A percentile compares a stretch with the other conserved stretches of the same genome.
Evolutionary conservation across 2,329 filamentous ascomycete genomes (phyloP).

Genomic region (Lasiodiplodia gonubiensis): DNA sequence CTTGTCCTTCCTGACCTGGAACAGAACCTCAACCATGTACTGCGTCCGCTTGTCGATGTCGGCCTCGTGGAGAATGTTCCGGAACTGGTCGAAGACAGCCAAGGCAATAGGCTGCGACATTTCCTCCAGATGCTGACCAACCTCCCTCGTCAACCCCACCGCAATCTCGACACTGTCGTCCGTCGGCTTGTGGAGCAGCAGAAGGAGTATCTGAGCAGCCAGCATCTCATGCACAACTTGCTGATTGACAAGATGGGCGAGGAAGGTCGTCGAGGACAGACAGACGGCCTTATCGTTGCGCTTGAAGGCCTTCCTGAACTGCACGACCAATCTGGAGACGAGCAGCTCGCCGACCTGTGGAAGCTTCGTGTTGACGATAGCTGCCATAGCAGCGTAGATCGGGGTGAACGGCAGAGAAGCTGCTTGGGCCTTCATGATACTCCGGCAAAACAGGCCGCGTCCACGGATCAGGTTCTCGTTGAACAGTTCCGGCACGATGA

Average conservation of each 20-base stretch:
- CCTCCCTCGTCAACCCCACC: conserved; percentile 88
- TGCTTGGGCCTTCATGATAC: conserved; percentile 98
- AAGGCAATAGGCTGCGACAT: conserved; percentile 89
- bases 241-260: conserved; percentile 94
- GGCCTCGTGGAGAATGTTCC: conserved; percentile 92
- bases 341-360: conserved; percentile 93
- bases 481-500: conserved; percentile 95
- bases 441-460: conserved; percentile 89
- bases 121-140: conserved; percentile 92
- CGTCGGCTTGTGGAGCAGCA: conserved; percentile 93
- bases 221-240: conserved; percentile 95
- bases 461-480: conserved; percentile 91
- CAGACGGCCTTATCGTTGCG: conserved; percentile 97
- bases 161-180: conserved; percentile 98
- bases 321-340: conserved; percentile 81
- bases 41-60: conserved; percentile 98
- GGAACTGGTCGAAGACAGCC: conserved; percentile 93
- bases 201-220: conserved; percentile 86
- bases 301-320: conserved; percentile 95
- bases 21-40: conserved; percentile 98
- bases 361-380: conserved; percentile 96
- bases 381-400: conserved; percentile 93
- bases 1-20: conserved; percentile 93
- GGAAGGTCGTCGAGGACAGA: conserved; percentile 88
- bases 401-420: conserved; percentile 94